Evolutionary conservation across 805 yeast genomes (phyloP).

Genomic region (Ogataea pini): DNA sequence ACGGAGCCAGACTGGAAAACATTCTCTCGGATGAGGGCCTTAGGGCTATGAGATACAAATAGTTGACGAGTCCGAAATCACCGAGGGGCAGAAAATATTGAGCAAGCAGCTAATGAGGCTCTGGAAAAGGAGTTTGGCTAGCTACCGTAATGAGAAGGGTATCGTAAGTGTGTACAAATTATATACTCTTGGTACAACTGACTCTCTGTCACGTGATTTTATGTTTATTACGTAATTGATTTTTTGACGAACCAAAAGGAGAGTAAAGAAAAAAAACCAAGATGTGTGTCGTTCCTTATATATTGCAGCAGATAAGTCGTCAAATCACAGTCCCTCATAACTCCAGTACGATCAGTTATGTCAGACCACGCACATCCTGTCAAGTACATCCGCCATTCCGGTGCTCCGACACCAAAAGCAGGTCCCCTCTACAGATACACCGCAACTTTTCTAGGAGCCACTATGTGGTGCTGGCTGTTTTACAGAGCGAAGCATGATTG

Average conservation of each 20-base stretch:
- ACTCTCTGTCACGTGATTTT: too few relatives aligned
- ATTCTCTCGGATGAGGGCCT: constrained; percentile 25
- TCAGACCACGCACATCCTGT: constrained; percentile 19
- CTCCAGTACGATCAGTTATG: constrained; percentile 1
- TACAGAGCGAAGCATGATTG: constrained; percentile 78
- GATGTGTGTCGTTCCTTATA: too few relatives aligned
- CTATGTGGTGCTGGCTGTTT: constrained; percentile 88
- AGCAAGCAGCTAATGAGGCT: constrained; percentile 19
- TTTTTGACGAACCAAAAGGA: background rate
- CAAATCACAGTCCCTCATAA: background rate
- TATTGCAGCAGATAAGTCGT: too few relatives aligned
- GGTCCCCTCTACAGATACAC: constrained; percentile 57
- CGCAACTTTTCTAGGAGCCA: constrained; percentile 72
- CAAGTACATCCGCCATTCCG: constrained; percentile 49
- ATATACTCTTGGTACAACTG: too few relatives aligned
- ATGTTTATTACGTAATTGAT: background rate
- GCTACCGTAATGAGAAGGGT: background rate
- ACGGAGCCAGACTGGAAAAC: constrained; percentile 13
- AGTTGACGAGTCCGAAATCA: constrained; percentile 23
- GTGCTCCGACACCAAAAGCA: constrained; percentile 66
- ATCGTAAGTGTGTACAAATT: too few relatives aligned
- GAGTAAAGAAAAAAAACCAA: background rate
- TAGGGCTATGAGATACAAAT: constrained; percentile 31
- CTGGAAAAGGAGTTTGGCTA: constrained; percentile 1
- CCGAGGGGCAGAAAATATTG: constrained; percentile 31